These are phyloP conservation scores for Tetrastigma voinierianum DNA, from an alignment of 164 flowering plant genomes.

Conservation along the genomic window DNA sequence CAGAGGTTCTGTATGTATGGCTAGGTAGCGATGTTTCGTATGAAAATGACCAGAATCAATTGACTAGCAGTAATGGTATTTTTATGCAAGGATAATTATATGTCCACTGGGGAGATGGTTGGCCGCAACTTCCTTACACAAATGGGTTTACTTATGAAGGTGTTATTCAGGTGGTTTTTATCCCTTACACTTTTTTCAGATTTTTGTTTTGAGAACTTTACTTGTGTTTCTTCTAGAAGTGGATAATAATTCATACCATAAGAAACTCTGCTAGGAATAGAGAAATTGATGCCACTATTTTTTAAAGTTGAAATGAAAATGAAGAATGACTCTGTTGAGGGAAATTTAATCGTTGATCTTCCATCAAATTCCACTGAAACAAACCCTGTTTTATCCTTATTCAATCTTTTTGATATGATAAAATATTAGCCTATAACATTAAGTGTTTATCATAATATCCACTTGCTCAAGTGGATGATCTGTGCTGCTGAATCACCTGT, in stretches of 20 bases:
- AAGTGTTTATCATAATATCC: background rate
- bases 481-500: background rate
- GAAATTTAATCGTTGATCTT: too few species aligned
- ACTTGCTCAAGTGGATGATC: background rate
- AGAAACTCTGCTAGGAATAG: background rate
- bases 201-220: too few species aligned
- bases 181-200: background rate
- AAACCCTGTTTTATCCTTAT: background rate
- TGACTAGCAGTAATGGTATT: constrained; percentile 11
- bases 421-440: background rate
- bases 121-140: constrained; percentile 31
- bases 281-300: background rate
- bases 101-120: constrained; percentile 28
- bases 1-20: constrained; percentile 41
- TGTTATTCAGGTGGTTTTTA: constrained; percentile 43
- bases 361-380: too few species aligned
- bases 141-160: constrained; percentile 37
- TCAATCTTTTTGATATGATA: background rate
- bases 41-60: constrained; percentile 18
- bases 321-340: background rate
- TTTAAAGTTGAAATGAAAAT: background rate
- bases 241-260: background rate
- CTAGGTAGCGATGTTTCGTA: constrained; percentile 29
- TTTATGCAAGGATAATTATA: constrained; percentile 13
- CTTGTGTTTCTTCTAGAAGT: too few species aligned